These are phyloP conservation scores for Akanthomyces lecanii DNA, from an alignment of 2,329 filamentous ascomycete species.

Conservation along the genomic window DNA sequence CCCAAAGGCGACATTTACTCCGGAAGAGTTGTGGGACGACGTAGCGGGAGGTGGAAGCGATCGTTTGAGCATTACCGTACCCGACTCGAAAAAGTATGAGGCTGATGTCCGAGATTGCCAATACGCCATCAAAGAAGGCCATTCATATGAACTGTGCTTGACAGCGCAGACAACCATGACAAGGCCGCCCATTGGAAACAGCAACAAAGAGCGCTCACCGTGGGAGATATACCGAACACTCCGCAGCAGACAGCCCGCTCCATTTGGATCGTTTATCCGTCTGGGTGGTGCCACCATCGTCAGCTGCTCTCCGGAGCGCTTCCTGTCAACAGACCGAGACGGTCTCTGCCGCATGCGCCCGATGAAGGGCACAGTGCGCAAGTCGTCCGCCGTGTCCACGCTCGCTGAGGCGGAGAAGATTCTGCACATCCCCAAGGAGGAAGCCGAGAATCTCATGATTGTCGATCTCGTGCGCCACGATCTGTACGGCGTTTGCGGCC, in stretches of 20 bases:
- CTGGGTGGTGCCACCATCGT: conserved; percentile 68
- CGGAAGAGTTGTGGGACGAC: conserved; percentile 18
- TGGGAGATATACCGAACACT: conserved; percentile 73
- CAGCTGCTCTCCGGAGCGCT: conserved; percentile 84
- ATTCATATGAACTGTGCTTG: conserved; percentile 82
- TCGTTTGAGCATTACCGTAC: conserved; percentile 33
- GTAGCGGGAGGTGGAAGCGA: conserved; percentile 14
- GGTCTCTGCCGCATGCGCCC: conserved; percentile 76
- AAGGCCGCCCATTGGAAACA: conserved; percentile 31
- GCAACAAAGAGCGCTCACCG: conserved; percentile 42
- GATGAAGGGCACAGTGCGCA: conserved; percentile 95
- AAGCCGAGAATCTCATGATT: conserved; percentile 97
- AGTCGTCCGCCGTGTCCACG: conserved; percentile 60
- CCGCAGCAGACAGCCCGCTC: conserved; percentile 69
- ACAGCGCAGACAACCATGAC: conserved; percentile 69
- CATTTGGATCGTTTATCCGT: conserved; percentile 78
- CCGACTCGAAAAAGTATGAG: conserved; percentile 53
- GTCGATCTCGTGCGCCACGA: conserved; percentile 95
- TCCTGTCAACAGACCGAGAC: conserved; percentile 55
- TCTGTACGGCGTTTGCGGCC: conserved; percentile 76
- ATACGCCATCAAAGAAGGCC: conserved; percentile 66
- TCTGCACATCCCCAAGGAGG: conserved; percentile 79
- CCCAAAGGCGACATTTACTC: conserved; percentile 2
- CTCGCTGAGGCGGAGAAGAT: conserved; percentile 67
- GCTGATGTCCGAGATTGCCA: conserved; percentile 66